Base-by-base conservation (phyloP, 176 grass and related monocot species). In the Lolium perenne region DNA sequence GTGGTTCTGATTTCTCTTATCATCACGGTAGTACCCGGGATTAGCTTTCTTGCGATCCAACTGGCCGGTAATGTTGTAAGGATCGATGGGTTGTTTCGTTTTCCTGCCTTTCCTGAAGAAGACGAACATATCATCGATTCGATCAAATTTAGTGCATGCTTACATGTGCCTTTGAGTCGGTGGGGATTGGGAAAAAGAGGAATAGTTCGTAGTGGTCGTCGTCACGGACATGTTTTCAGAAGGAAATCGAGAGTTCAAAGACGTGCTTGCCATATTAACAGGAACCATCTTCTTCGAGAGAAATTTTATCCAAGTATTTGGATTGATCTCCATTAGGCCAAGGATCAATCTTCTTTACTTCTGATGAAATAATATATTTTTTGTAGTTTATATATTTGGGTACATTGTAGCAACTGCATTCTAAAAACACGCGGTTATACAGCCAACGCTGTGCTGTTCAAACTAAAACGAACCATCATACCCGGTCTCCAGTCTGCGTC, bases 261-360 rank as follows among this genome's bases (percentile, higher is more conserved):
- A 74, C 40, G 60, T 80, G 87, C 57, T 49, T 56, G 8, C 22
- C 59, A 64, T 71, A 38, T 38, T 61, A 55, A 74, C 5, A 74
- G 62, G 58, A 21, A 32, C 25, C 11, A 47, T 86, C 41, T 51
- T 11, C 1, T 47, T 10, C 1, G 46, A 47, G 46, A 47, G 46
- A 47, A 47, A 47, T 10, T 56, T 51, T 66, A 47, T 67, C 60
- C 48, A 21, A 55, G 57, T 63, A 86, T 48, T 40, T 49, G 4
- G 48, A 26, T 59, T n/a, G 40, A 57, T 46, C 3, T 29, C 47
- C 6, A 17, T 5, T 25, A 13, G 48, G 35, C 16, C 48, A n/a
- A 81, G 61, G 10, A 50, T 20, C 14, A 48, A 47, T 79, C 32
- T 6, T 62, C 18, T 23, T 13, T 41, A 43, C n/a, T 47, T 63